Evolutionary conservation across 768 basidiomycete genomes (phyloP).

Genomic region (Psilocybe subaeruginosa): DNA sequence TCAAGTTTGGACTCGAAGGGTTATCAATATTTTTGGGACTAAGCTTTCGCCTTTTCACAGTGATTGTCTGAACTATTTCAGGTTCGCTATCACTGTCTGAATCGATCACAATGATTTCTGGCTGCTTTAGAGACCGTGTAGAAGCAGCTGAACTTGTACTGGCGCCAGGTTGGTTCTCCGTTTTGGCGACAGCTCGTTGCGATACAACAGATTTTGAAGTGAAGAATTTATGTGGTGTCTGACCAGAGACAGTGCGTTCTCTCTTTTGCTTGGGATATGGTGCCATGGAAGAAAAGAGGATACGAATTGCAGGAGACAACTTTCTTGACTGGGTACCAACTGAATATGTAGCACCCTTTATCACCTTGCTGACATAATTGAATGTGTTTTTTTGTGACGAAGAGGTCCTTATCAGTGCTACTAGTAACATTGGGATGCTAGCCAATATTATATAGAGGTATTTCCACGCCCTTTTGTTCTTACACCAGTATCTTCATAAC

Average conservation of each 20-base stretch:
- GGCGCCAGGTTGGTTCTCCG: background rate
- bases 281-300: constrained; percentile 28
- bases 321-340: too few species aligned
- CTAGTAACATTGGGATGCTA: too few species aligned
- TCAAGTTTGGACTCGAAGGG: constrained; percentile 1
- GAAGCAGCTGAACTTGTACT: constrained; percentile 3
- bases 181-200: background rate
- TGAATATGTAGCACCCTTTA: too few species aligned
- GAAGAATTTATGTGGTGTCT: constrained; percentile 54
- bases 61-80: constrained; percentile 32
- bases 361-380: too few species aligned
- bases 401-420: too few species aligned
- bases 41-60: constrained; percentile 26
- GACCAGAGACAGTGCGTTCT: constrained; percentile 30
- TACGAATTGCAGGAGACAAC: too few species aligned
- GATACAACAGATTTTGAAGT: constrained; percentile 18
- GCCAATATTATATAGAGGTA: too few species aligned
- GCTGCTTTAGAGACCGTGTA: constrained; percentile 1
- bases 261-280: constrained; percentile 34
- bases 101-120: constrained; percentile 64
- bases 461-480: too few species aligned
- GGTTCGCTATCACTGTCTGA: constrained; percentile 57
- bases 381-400: too few species aligned
- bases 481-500: too few species aligned
- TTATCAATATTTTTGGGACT: constrained; percentile 14